Percentiles rank a stretch among this genome's conserved stretches.
Evolutionary conservation across 345 rosid species (phyloP).

Genomic region (Acer negundo): DNA sequence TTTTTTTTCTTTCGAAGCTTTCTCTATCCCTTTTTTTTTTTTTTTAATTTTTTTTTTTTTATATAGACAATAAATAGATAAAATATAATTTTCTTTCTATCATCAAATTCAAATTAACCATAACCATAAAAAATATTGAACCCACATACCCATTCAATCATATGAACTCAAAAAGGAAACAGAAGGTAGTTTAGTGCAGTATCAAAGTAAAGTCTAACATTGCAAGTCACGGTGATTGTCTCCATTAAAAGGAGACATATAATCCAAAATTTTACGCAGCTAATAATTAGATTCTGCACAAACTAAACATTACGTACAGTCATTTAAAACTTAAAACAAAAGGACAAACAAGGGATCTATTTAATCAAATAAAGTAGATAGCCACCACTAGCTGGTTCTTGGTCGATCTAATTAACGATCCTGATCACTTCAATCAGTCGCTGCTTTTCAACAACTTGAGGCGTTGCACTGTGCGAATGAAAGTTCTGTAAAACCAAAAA

Average conservation of each 20-base stretch:
- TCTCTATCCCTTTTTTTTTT: too few relatives aligned
- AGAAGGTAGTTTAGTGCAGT: not conserved
- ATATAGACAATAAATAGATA: too few relatives aligned
- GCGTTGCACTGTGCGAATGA: constrained; percentile 35
- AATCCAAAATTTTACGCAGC: constrained; percentile 15
- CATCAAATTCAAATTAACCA: too few relatives aligned
- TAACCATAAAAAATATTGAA: too few relatives aligned
- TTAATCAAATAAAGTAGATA: not conserved
- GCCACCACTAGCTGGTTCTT: not conserved
- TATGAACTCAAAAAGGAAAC: not conserved
- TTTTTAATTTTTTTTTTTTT: too few relatives aligned
- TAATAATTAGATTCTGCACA: not conserved
- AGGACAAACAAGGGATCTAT: not conserved
- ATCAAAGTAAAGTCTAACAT: too few relatives aligned
- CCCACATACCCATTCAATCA: too few relatives aligned
- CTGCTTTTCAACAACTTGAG: constrained; percentile 33
- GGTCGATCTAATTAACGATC: not conserved
- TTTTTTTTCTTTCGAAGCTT: too few relatives aligned
- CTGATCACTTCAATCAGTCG: not conserved
- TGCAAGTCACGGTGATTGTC: not conserved
- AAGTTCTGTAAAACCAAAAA: constrained; percentile 33
- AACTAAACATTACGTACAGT: constrained; percentile 3
- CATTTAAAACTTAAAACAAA: not conserved
- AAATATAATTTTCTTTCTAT: too few relatives aligned
- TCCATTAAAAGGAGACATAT: not conserved